Conservation (phyloP, 768 basidiomycete genomes). For the Candolleomyces aberdarensis region DNA sequence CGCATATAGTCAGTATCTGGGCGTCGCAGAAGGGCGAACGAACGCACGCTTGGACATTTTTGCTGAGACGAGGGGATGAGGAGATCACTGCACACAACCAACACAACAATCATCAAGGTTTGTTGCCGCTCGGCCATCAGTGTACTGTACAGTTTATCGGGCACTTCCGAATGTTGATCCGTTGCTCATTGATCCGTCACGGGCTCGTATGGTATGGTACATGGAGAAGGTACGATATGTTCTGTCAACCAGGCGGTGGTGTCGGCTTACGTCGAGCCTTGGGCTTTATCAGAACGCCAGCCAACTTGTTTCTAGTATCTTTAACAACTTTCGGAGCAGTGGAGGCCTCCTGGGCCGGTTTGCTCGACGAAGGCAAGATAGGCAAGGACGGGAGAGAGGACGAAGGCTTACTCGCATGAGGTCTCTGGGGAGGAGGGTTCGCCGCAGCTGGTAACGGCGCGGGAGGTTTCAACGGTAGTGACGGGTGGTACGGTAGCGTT, state of each 20-base stretch:
- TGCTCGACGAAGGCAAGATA: constrained; percentile 2
- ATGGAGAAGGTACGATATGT: not conserved
- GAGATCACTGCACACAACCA: not conserved
- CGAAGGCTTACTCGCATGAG: not conserved
- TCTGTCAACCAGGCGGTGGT: constrained; percentile 1
- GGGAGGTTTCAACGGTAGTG: constrained; percentile 43
- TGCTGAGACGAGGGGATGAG: not conserved
- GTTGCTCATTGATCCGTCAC: not conserved
- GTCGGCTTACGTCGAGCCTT: constrained; percentile 15
- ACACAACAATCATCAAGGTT: constrained; percentile 2
- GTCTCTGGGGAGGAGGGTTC: not conserved
- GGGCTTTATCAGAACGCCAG: constrained; percentile 40
- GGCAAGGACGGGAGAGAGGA: constrained; percentile 10
- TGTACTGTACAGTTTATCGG: constrained; percentile 5
- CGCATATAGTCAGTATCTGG: not conserved
- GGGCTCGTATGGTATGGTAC: no score
- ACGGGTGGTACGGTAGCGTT: constrained; percentile 27
- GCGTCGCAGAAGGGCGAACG: not conserved
- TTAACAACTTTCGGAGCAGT: not conserved
- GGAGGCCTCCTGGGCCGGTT: not conserved
- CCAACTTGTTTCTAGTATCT: constrained; percentile 21
- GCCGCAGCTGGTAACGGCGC: constrained; percentile 22
- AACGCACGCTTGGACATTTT: constrained; percentile 11
- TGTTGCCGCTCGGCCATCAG: constrained; percentile 8
- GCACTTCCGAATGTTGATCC: not conserved